Conservation (phyloP, 192 early-diverging fungal genomes). For the Funneliformis mosseae region DNA sequence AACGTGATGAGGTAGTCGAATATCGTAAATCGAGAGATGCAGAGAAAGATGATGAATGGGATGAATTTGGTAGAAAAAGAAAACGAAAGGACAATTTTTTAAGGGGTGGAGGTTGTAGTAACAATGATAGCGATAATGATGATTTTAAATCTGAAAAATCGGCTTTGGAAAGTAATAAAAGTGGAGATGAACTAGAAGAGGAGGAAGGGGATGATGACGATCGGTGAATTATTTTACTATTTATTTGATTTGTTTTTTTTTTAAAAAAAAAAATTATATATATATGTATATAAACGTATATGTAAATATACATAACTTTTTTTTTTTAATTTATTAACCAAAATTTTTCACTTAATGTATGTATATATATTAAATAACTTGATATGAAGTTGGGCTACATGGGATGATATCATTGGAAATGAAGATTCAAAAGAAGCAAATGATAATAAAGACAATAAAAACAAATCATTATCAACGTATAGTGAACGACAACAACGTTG, state of each 20-base stretch:
- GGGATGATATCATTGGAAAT: conserved; percentile 38
- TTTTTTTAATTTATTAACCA: not conserved
- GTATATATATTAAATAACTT: not conserved
- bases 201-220: conserved; percentile 37
- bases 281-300: not conserved
- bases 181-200: conserved; percentile 29
- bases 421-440: conserved; percentile 18
- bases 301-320: not conserved
- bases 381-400: conserved; percentile 31
- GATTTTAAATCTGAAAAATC: not conserved
- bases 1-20: conserved; percentile 40
- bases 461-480: not conserved
- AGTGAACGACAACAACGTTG: not conserved
- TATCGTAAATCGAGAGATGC: conserved; percentile 32
- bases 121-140: not conserved
- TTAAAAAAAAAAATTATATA: not conserved
- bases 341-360: not conserved
- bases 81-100: conserved; percentile 10
- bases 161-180: conserved; percentile 1
- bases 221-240: conserved; percentile 18
- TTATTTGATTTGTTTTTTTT: not conserved
- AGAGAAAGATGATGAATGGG: conserved; percentile 39
- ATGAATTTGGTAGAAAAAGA: conserved; percentile 41
- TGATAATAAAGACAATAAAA: not conserved
- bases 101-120: not conserved